Evolutionary conservation across 1,284 basidiomycete species (phyloP).

Genomic region (Entoloma clypeatum): DNA sequence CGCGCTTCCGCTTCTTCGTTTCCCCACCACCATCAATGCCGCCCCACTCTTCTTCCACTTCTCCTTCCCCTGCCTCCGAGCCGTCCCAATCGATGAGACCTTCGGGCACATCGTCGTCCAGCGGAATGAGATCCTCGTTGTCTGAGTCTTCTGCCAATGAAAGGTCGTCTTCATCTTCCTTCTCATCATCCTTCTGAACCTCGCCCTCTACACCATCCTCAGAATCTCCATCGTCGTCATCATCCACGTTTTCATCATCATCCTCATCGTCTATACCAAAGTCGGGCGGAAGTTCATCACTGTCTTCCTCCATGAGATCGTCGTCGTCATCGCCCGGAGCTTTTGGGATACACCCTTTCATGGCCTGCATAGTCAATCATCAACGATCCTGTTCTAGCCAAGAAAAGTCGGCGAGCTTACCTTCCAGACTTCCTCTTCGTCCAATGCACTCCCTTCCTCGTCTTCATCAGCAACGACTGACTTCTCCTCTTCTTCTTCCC

Average conservation of each 20-base stretch:
- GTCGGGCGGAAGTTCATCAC: constrained; percentile 29
- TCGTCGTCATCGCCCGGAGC: constrained; percentile 44
- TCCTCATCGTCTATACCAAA: too few species aligned
- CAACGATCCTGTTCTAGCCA: neutral
- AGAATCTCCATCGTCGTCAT: constrained; percentile 32
- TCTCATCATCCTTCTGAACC: constrained; percentile 27
- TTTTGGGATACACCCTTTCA: constrained; percentile 78
- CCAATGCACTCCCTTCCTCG: constrained; percentile 24
- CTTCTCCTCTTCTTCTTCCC: constrained; percentile 27
- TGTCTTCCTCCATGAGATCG: constrained; percentile 39
- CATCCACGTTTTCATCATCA: constrained; percentile 29
- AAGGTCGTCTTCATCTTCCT: constrained; percentile 27
- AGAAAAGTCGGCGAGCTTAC: constrained; percentile 33
- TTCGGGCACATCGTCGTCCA: constrained; percentile 27
- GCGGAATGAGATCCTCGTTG: constrained; percentile 60
- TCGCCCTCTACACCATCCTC: too few species aligned
- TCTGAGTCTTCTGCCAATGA: constrained; percentile 66
- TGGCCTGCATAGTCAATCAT: constrained; percentile 51
- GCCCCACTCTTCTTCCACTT: constrained; percentile 19
- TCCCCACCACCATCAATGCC: constrained; percentile 30
- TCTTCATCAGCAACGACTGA: constrained; percentile 24
- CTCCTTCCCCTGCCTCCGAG: constrained; percentile 28
- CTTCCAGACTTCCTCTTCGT: constrained; percentile 77
- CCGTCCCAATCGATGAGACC: constrained; percentile 22
- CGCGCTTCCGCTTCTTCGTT: constrained; percentile 31